Evolutionary conservation across 2,329 filamentous ascomycete genomes (phyloP).

Genomic region (Arthrocladium fulminans): DNA sequence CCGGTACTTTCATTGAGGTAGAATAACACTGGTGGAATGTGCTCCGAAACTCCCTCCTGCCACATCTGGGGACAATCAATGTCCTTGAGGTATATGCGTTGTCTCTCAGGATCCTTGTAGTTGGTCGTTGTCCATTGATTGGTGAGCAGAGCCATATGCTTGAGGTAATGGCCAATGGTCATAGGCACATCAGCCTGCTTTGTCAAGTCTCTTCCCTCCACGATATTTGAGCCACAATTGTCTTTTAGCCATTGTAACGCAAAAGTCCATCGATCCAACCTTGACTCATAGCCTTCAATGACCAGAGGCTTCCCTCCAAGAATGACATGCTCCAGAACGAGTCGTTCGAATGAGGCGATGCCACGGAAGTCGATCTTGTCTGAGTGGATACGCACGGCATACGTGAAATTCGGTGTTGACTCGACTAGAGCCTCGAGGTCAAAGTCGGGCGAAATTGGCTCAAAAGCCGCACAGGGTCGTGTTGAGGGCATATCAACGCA

Average conservation of each 20-base stretch:
- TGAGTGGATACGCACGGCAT: conserved; percentile 69
- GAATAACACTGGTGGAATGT: conserved; percentile 73
- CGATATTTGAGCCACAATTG: conserved; percentile 72
- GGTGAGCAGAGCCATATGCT: conserved; percentile 73
- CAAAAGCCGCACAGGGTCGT: conserved; percentile 79
- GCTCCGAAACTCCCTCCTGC: conserved; percentile 66
- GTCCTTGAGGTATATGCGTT: conserved; percentile 91
- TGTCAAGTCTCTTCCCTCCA: conserved; percentile 74
- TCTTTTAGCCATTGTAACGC: conserved; percentile 69
- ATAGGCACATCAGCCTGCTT: conserved; percentile 67
- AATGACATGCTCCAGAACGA: conserved; percentile 76
- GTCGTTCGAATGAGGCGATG: conserved; percentile 71
- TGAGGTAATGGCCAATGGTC: conserved; percentile 81
- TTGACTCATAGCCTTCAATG: conserved; percentile 75
- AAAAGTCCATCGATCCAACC: conserved; percentile 69
- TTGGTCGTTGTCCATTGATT: conserved; percentile 70
- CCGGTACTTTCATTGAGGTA: conserved; percentile 79
- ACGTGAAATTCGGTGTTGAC: conserved; percentile 73
- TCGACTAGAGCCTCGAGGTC: conserved; percentile 70
- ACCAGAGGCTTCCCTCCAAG: conserved; percentile 78
- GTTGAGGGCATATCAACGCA: conserved; percentile 59
- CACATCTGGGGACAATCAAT: conserved; percentile 89
- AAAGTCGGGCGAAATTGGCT: conserved; percentile 78
- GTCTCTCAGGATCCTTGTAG: conserved; percentile 68
- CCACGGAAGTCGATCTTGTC: conserved; percentile 70